Conservation (phyloP, 1,284 basidiomycete genomes). For the Cryptococcus floricola region DNA sequence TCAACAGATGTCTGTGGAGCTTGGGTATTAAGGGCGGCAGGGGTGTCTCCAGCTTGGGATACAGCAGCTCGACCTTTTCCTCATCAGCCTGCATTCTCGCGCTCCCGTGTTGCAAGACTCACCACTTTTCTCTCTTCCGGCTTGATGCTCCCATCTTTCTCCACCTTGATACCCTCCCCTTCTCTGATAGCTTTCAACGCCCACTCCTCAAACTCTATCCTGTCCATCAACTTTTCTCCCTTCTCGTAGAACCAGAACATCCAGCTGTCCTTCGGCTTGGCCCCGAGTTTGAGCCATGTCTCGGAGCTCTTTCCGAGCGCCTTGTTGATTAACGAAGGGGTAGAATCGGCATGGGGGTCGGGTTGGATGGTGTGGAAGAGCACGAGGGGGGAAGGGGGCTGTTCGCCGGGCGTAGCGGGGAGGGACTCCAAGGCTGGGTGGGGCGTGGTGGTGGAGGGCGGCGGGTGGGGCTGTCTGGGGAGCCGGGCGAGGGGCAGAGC, state of each 20-base stretch:
- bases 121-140: background rate
- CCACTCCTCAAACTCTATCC: conserved; percentile 49
- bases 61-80: conserved; percentile 39
- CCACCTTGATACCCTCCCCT: conserved; percentile 35
- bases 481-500: conserved; percentile 16
- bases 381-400: background rate
- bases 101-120: background rate
- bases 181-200: conserved; percentile 40
- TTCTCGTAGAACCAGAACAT: conserved; percentile 45
- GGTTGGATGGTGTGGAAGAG: conserved; percentile 16
- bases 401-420: background rate
- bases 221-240: conserved; percentile 49
- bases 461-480: conserved; percentile 1
- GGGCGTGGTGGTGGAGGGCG: conserved; percentile 3
- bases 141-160: conserved; percentile 20
- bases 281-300: conserved; percentile 42
- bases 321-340: conserved; percentile 2
- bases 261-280: conserved; percentile 37
- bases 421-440: background rate
- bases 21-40: conserved; percentile 37
- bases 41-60: conserved; percentile 26
- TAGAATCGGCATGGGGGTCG: conserved; percentile 7
- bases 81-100: background rate
- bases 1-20: conserved; percentile 36
- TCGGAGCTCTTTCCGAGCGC: conserved; percentile 37